Conservation (phyloP, 352 stramenopile genomes). For the Blastocystis sp. region DNA sequence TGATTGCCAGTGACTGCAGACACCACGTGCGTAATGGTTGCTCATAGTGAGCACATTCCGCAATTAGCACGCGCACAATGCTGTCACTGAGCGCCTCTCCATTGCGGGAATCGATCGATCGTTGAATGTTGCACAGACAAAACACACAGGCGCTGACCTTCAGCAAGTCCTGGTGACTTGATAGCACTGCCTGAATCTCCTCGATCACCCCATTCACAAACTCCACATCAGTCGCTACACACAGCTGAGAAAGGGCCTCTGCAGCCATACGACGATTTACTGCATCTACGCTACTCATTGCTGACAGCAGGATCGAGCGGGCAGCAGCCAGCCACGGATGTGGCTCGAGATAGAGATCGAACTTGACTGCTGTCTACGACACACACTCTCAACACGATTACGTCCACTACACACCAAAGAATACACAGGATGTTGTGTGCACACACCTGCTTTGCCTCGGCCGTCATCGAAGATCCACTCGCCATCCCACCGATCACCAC, state of each 20-base stretch:
- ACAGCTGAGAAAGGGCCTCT: constrained; percentile 49
- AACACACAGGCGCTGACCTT: constrained; percentile 24
- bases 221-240: constrained; percentile 3
- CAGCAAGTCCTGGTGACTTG: not conserved
- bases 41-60: not conserved
- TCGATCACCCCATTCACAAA: constrained; percentile 19
- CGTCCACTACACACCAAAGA: constrained; percentile 55
- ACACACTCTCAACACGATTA: not conserved
- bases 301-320: constrained; percentile 23
- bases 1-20: constrained; percentile 8
- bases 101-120: not conserved
- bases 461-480: not conserved
- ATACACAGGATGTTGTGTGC: constrained; percentile 56
- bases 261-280: constrained; percentile 26
- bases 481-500: constrained; percentile 7
- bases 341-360: constrained; percentile 50
- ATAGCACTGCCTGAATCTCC: not conserved
- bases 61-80: constrained; percentile 12
- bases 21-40: constrained; percentile 49
- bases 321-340: constrained; percentile 45
- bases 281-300: constrained; percentile 18
- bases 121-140: constrained; percentile 40
- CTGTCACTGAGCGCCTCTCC: not conserved
- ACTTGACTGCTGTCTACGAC: constrained; percentile 19
- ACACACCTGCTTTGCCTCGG: not conserved